Base-by-base conservation (phyloP, 148 eudicot species). In the Cornus controversa region DNA sequence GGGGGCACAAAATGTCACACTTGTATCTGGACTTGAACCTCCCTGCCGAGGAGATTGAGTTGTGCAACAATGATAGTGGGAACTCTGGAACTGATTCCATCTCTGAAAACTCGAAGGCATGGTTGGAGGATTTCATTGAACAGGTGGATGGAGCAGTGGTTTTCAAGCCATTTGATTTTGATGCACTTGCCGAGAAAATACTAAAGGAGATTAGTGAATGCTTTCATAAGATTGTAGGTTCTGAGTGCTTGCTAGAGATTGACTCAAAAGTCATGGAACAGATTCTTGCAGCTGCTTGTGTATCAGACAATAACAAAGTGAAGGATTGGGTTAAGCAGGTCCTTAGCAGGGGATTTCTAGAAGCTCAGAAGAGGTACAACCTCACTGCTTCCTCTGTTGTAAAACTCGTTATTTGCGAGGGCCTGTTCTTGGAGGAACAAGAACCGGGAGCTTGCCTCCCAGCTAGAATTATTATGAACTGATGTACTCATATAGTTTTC, bases 21-120 rank as follows among this genome's bases (percentile, higher is more conserved):
- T 72, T 81, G 40, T 70, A 71, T 66, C 79, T 94, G 42, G 98
- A 94, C 76, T 81, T 94, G 79, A 94, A 94, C 80, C 85, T 92
- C 34, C 96, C 93, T 26, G 91, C 96, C 23, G 92, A 90, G 79
- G 92, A 84, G 23, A 81, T 76, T 66, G 83, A 80, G 16, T 24
- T 63, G 57, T n/a, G 27, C 57, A 37, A 79, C 66, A 75, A 72
- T 8, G 68, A 66, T 50, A 15, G 25, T 20, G 73, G 27, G 27
- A 79, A 80, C 62, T 37, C 50, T 14, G 80, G 42, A 23, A 27
- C 45, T 40, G 87, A 54, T 27, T 72, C 67, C 77, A 23, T 62
- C 24, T 74, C 74, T 20, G 76, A 75, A 26, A 76, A 71, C 62
- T 75, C 82, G 8, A 71, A 72, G 16, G 79, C 75, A 29, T 92